Percentiles rank a stretch among this genome's conserved stretches.
Conservation (phyloP, 2,329 filamentous ascomycete genomes). For the Trichoderma endophyticum region DNA sequence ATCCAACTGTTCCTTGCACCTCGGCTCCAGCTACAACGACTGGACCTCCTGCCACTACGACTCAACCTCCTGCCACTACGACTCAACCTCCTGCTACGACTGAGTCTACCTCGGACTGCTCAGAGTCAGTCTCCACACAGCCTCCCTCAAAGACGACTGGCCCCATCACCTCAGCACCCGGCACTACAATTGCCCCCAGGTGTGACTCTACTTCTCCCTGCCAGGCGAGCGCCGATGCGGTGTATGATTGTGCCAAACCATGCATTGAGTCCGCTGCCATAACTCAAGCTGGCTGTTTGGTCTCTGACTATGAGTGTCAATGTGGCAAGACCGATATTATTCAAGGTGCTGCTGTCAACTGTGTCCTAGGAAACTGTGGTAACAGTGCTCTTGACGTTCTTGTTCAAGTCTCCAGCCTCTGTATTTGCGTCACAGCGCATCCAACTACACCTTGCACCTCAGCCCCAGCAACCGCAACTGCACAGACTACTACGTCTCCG, state of each 20-base stretch:
- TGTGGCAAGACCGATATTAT: conserved; percentile 21
- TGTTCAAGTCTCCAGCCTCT: conserved; percentile 24
- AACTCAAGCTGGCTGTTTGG: conserved; percentile 13
- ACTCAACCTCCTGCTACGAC: not conserved
- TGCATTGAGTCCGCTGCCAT: conserved; percentile 23
- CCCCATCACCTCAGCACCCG: not conserved
- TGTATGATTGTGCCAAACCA: conserved; percentile 20
- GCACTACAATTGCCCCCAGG: not conserved
- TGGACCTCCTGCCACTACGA: not conserved
- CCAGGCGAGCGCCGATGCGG: conserved; percentile 19
- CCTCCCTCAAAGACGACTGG: not conserved
- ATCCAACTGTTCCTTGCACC: conserved; percentile 23
- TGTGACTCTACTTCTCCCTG: conserved; percentile 14
- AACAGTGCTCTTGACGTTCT: conserved; percentile 23
- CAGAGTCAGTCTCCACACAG: not conserved
- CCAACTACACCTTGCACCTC: conserved; percentile 16
- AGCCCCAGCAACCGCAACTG: not conserved
- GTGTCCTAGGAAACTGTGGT: conserved; percentile 27
- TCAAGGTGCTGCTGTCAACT: conserved; percentile 20
- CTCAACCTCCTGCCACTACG: not conserved
- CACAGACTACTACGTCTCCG: not conserved
- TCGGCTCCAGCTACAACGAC: not conserved
- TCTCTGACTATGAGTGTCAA: conserved; percentile 22
- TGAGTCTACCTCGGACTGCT: not conserved
- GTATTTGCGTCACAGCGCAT: conserved; percentile 26